Evolutionary conservation across 202 grass and related monocot species (phyloP), one percentile per base, ranked within the genome.

Genomic region (Panicum virgatum): DNA sequence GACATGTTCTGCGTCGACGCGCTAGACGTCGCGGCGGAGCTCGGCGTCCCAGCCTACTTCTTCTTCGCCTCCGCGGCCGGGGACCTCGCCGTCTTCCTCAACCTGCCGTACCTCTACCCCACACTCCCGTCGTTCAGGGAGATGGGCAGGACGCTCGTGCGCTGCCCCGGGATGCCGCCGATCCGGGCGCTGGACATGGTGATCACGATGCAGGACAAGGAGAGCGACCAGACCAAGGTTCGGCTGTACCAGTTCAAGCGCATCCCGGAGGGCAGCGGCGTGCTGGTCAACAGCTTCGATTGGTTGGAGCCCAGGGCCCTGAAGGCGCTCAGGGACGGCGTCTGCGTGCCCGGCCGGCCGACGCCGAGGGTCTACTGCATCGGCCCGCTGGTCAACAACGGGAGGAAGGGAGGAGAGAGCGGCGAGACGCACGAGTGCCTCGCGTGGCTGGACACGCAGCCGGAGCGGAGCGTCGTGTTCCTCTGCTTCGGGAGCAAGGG

Each of bases 401-500:
- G 79, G 45, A 19, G 13, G 12, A 32, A 43, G 2, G 23, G 15
- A 0, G 23, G 15, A 0, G 36, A 2, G 0, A 14, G 1, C 34
- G 29, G 23, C 39, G 80, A 72, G 48, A 48, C 23, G 34, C 86
- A 87, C 56, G 25, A 52, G 72, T 93, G 94, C 78, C 70, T 97
- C 3, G 44, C 32, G 39, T 93, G 91, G 94, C 89, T 97, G 12
- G 91, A 97, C 62, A 57, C 16, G 4, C 91, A 91, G 72, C 94
- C 91, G n/a, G 7, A 26, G 2, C 70, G 9, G 34, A 94, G 89
- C 47, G 91, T 94, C 9, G 84, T 94, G 72, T 91, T 91, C 82
- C 76, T 97, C 78, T 93, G 86, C 83, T 97, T 94, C 73, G 94
- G 94, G 16, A 94, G 94, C 63, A 61, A 16, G 29, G 84, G 86